Percentiles rank a stretch among this genome's conserved stretches.
phyloP scores from a whole-genome alignment of 768 basidiomycete species.

The Tylopilus balloui region DNA sequence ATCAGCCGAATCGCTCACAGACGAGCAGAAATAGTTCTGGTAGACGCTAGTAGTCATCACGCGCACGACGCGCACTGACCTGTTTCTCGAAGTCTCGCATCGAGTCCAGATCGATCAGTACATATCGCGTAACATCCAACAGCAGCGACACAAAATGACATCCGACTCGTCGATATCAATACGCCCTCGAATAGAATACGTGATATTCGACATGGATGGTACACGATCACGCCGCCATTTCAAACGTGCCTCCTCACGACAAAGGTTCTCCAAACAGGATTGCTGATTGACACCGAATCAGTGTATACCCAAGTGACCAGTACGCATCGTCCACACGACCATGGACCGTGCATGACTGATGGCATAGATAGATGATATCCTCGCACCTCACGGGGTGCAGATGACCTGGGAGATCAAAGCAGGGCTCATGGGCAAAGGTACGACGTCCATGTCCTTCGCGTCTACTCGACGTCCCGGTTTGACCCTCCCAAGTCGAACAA shows the following conservation, averaged over 20 bases:
- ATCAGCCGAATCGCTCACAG: no score
- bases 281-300: constrained; percentile 73
- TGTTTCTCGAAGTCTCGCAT: no score
- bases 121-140: neutral
- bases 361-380: constrained; percentile 54
- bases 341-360: neutral
- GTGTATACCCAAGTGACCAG: constrained; percentile 79
- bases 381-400: constrained; percentile 63
- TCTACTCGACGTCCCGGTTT: neutral
- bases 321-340: constrained; percentile 32
- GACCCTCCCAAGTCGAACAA: constrained; percentile 49
- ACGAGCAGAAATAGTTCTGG: no score
- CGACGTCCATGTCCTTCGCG: constrained; percentile 11
- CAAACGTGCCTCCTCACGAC: neutral
- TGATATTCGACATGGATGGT: constrained; percentile 76
- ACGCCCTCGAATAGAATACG: constrained; percentile 46
- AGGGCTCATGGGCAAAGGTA: constrained; percentile 86
- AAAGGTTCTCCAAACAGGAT: constrained; percentile 37
- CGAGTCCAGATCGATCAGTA: neutral
- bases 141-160: constrained; percentile 6
- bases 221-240: constrained; percentile 3
- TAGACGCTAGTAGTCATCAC: no score
- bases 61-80: no score
- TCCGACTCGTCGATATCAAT: neutral
- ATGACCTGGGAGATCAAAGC: constrained; percentile 91